Percentiles rank a stretch among this genome's conserved stretches.
These are phyloP conservation scores for Aspergillus fumigatus DNA, from an alignment of 2,329 filamentous ascomycete genomes.

Conservation along the genomic window DNA sequence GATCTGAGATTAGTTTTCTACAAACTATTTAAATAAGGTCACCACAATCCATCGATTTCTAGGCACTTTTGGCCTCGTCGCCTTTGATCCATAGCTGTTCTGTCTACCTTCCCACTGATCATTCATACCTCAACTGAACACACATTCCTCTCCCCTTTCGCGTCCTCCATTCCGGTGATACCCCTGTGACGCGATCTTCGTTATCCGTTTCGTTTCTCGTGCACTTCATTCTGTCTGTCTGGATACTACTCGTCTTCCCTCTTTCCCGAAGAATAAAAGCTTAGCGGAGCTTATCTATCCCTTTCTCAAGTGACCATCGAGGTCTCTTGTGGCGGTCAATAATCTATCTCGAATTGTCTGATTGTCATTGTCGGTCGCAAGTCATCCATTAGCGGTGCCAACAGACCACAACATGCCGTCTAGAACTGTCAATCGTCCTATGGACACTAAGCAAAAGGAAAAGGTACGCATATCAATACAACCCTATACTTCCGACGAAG, in stretches of 20 bases:
- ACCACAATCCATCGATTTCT: not conserved
- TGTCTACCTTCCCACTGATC: not conserved
- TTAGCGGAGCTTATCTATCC: not conserved
- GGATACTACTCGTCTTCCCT: not conserved
- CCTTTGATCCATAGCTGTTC: not conserved
- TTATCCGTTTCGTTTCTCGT: not conserved
- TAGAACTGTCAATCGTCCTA: conserved; percentile 64
- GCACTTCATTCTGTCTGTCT: not conserved
- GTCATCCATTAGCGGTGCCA: not conserved
- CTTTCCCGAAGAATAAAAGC: not conserved
- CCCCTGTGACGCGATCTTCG: conserved; percentile 14
- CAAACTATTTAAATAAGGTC: not conserved
- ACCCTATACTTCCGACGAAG: not conserved
- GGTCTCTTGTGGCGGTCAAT: not conserved
- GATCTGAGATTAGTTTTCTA: not conserved
- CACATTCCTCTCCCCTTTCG: conserved; percentile 4
- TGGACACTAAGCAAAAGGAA: conserved; percentile 71
- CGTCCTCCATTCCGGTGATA: conserved; percentile 18
- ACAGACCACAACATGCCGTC: conserved; percentile 25
- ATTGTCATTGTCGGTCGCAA: not conserved
- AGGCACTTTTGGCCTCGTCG: not conserved
- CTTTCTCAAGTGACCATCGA: not conserved
- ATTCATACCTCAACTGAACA: not conserved
- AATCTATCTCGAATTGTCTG: not conserved
- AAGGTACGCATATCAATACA: conserved; percentile 39